These are phyloP conservation scores for Fusarium sp. DNA, from an alignment of 2,329 filamentous ascomycete genomes.

Conservation along the genomic window DNA sequence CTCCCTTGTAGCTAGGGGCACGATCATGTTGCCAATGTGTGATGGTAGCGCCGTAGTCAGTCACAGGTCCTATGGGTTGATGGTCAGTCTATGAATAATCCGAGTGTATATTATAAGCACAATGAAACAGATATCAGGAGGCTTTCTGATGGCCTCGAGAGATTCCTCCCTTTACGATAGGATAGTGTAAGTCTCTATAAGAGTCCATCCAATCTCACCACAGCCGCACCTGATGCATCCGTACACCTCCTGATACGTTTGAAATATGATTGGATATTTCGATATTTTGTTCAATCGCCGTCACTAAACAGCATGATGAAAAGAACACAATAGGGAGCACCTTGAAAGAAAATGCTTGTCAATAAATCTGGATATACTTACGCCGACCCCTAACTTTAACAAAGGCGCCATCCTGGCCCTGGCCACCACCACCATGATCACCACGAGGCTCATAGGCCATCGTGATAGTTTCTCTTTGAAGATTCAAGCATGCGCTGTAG, in stretches of 20 bases:
- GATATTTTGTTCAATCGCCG: conserved; percentile 7
- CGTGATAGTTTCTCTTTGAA: conserved; percentile 41
- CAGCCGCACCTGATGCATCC: not conserved
- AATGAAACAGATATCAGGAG: not conserved
- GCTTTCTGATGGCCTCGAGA: not conserved
- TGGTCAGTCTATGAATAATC: conserved; percentile 35
- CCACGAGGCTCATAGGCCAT: conserved; percentile 68
- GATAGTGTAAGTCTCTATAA: not conserved
- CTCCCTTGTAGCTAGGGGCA: conserved; percentile 74
- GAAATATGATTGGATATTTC: not conserved
- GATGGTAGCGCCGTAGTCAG: conserved; percentile 91
- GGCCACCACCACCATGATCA: conserved; percentile 59
- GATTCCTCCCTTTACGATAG: not conserved
- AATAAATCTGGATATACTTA: conserved; percentile 53
- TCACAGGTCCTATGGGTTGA: conserved; percentile 77
- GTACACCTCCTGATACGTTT: not conserved
- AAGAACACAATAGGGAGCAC: conserved; percentile 5
- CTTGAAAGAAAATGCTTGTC: not conserved
- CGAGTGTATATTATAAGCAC: conserved; percentile 21
- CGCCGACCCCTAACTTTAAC: conserved; percentile 64
- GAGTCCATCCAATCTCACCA: not conserved
- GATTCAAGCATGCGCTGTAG: conserved; percentile 43
- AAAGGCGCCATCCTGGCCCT: conserved; percentile 58
- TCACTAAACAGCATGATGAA: conserved; percentile 24
- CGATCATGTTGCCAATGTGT: conserved; percentile 92